Evolutionary conservation across 768 basidiomycete species (phyloP).

Genomic region (Clitopilus hobsonii): DNA sequence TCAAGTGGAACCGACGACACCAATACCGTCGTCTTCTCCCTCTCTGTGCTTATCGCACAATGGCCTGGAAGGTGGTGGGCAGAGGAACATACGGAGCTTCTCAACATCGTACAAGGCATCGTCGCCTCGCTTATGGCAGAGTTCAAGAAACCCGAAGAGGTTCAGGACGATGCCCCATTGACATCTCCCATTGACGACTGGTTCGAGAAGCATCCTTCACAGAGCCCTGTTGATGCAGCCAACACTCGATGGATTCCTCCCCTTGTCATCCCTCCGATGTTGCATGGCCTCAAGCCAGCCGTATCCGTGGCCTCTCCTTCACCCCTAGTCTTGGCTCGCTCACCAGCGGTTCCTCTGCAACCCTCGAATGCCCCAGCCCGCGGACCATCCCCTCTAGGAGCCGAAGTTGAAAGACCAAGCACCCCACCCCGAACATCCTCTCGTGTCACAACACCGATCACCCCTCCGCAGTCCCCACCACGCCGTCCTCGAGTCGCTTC

Average conservation of each 20-base stretch:
- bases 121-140: constrained; percentile 63
- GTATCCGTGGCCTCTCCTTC: background rate
- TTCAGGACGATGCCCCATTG: background rate
- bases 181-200: background rate
- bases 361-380: background rate
- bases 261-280: background rate
- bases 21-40: constrained; percentile 27
- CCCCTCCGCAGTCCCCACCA: background rate
- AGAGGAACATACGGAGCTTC: constrained; percentile 58
- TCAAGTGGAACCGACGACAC: constrained; percentile 30
- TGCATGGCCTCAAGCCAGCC: background rate
- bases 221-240: background rate
- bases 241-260: background rate
- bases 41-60: constrained; percentile 48
- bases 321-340: background rate
- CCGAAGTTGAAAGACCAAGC: background rate
- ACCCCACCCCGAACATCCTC: background rate
- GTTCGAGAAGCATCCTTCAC: background rate
- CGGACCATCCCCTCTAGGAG: background rate
- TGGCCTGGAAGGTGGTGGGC: constrained; percentile 73
- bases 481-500: background rate
- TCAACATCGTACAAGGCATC: constrained; percentile 53
- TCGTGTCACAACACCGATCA: background rate
- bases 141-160: constrained; percentile 34
- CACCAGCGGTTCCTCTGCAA: background rate